phyloP scores from a whole-genome alignment of 1,139 yeast genomes.

The Protomyces inundatus region DNA sequence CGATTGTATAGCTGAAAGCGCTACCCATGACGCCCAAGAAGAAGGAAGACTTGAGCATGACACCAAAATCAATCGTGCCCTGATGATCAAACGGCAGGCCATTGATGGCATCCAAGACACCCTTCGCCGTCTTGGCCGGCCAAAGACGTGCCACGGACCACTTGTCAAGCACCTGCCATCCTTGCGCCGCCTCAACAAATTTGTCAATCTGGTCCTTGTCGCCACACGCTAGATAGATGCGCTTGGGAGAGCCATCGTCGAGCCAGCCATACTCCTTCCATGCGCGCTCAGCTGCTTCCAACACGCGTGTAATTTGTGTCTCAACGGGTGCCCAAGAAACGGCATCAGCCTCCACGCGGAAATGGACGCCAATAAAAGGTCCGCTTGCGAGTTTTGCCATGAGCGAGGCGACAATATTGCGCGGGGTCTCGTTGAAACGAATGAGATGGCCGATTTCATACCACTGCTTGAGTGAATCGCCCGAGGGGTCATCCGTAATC shows the following conservation, averaged over 20 bases:
- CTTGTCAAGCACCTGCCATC: conserved; percentile 11
- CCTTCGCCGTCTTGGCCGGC: not conserved
- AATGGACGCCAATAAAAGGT: conserved; percentile 4
- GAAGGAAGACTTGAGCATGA: conserved; percentile 5
- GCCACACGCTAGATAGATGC: conserved; percentile 8
- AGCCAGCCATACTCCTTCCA: not conserved
- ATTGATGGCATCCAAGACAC: not conserved
- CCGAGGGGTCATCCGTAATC: not conserved
- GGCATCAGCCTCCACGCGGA: conserved; percentile 2
- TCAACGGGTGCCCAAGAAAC: not conserved
- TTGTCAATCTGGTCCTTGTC: conserved; percentile 2
- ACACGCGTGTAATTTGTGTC: not conserved
- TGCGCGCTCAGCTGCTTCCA: conserved; percentile 2
- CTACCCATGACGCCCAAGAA: conserved; percentile 3
- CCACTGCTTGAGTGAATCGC: not conserved
- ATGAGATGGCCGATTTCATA: conserved; percentile 1
- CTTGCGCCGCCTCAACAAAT: conserved; percentile 1
- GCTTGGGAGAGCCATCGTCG: not conserved
- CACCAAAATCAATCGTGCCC: conserved; percentile 8
- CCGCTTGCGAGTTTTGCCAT: not conserved
- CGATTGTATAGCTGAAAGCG: conserved; percentile 1
- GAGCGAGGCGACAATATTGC: not conserved
- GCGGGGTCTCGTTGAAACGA: not conserved
- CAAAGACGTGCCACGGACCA: not conserved
- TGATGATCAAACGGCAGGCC: conserved; percentile 6